These are phyloP conservation scores for Pogostemon cablin DNA, from an alignment of 257 asterid species.

Conservation along the genomic window DNA sequence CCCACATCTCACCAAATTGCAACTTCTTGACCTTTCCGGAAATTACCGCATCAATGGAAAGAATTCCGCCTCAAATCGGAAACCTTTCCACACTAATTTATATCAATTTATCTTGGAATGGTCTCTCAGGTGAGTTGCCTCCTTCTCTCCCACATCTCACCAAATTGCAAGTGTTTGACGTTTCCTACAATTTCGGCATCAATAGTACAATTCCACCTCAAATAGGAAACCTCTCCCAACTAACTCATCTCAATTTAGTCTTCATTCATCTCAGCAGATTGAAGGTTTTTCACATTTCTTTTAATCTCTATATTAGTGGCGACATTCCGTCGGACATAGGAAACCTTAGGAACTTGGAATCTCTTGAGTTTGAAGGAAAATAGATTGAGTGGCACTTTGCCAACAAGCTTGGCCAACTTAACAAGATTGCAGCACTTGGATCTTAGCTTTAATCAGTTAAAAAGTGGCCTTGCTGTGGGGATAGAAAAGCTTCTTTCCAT, in stretches of 20 bases:
- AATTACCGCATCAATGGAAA: not conserved
- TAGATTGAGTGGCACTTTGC: not conserved
- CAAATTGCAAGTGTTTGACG: not conserved
- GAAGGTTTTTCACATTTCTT: constrained; percentile 6
- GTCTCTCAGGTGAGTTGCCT: constrained; percentile 10
- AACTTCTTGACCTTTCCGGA: not conserved
- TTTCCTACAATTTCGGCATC: not conserved
- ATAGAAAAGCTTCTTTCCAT: too few species aligned
- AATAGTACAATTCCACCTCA: not conserved
- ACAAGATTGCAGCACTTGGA: not conserved
- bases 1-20: constrained; percentile 9
- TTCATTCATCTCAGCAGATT: too few species aligned
- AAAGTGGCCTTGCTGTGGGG: fast-evolving
- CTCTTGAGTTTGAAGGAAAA: not conserved
- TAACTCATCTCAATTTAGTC: constrained; percentile 14
- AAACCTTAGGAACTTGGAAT: not conserved
- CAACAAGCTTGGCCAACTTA: not conserved
- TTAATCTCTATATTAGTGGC: not conserved
- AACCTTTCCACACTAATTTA: too few species aligned
- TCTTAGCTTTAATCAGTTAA: too few species aligned
- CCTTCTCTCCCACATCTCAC: constrained; percentile 8
- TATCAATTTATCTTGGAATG: too few species aligned
- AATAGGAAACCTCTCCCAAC: not conserved
- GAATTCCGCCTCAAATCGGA: too few species aligned
- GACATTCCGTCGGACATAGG: not conserved